These are phyloP conservation scores for Macrocybe gigantea DNA, from an alignment of 768 basidiomycete species.

Conservation along the genomic window DNA sequence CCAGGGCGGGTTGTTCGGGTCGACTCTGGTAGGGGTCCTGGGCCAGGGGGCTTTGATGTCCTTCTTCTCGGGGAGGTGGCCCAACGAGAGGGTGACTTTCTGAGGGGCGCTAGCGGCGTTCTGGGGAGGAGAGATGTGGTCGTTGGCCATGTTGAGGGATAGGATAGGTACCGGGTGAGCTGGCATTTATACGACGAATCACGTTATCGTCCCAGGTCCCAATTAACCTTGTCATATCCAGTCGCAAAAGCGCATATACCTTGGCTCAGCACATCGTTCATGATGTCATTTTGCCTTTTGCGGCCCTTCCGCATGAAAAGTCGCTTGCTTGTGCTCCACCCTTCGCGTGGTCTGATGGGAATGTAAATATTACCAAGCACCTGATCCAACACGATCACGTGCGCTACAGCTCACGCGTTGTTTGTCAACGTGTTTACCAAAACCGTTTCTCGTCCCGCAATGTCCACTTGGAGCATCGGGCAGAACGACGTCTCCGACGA, in stretches of 20 bases:
- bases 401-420: too few species aligned
- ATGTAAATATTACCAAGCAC: too few species aligned
- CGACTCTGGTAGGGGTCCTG: conserved; percentile 69
- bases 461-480: conserved; percentile 44
- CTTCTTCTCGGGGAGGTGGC: conserved; percentile 69
- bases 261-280: too few species aligned
- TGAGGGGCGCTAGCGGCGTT: conserved; percentile 36
- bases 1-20: conserved; percentile 82
- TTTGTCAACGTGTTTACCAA: too few species aligned
- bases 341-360: too few species aligned
- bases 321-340: too few species aligned
- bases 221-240: not conserved
- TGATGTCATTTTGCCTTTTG: too few species aligned
- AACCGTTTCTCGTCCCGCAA: conserved; percentile 14
- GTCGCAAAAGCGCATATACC: not conserved
- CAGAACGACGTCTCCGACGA: conserved; percentile 42
- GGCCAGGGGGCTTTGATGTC: conserved; percentile 71
- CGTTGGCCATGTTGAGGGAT: conserved; percentile 11
- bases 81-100: conserved; percentile 66
- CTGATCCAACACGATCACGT: too few species aligned
- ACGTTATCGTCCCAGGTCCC: not conserved
- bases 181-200: not conserved
- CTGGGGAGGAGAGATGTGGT: conserved; percentile 3
- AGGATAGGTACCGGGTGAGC: conserved; percentile 1
- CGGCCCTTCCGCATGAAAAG: too few species aligned